A percentile compares a stretch with the other conserved stretches of the same genome.
Conservation (phyloP, 129 eudicot species). For the Centaurea solstitialis region DNA sequence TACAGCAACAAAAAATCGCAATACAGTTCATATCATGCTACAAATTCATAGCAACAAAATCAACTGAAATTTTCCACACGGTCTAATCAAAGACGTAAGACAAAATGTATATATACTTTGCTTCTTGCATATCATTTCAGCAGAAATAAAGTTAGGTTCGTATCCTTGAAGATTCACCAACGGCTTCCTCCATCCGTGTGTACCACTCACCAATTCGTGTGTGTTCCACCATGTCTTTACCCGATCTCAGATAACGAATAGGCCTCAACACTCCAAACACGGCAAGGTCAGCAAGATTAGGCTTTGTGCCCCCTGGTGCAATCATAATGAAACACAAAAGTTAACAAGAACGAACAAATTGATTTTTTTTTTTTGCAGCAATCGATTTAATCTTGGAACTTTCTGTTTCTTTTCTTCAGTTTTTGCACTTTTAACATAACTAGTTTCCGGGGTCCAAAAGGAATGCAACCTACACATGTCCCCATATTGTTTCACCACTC, state of each 20-base stretch:
- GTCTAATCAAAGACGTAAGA: constrained; percentile 16
- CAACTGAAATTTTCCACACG: constrained; percentile 9
- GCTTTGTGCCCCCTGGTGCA: constrained; percentile 45
- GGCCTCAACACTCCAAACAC: constrained; percentile 50
- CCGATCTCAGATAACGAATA: constrained; percentile 44
- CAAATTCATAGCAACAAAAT: constrained; percentile 32
- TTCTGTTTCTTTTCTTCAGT: not conserved
- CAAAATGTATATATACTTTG: constrained; percentile 24
- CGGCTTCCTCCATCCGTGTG: constrained; percentile 40
- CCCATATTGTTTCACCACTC: not conserved
- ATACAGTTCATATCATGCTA: constrained; percentile 20
- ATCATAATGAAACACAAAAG: constrained; percentile 2
- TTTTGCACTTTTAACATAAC: not conserved
- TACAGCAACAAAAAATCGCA: not conserved
- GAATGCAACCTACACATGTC: not conserved
- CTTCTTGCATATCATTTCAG: constrained; percentile 17
- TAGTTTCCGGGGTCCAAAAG: not conserved
- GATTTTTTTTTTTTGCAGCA: not conserved
- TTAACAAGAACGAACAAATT: not conserved
- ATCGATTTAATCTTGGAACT: not conserved
- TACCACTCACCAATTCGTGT: constrained; percentile 53
- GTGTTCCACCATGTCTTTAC: constrained; percentile 54
- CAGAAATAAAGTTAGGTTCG: constrained; percentile 23
- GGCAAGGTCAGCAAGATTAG: constrained; percentile 51
- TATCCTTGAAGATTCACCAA: constrained; percentile 53